These are phyloP conservation scores for Metschnikowia amazonensis DNA, from an alignment of 805 yeast genomes.

Conservation along the genomic window DNA sequence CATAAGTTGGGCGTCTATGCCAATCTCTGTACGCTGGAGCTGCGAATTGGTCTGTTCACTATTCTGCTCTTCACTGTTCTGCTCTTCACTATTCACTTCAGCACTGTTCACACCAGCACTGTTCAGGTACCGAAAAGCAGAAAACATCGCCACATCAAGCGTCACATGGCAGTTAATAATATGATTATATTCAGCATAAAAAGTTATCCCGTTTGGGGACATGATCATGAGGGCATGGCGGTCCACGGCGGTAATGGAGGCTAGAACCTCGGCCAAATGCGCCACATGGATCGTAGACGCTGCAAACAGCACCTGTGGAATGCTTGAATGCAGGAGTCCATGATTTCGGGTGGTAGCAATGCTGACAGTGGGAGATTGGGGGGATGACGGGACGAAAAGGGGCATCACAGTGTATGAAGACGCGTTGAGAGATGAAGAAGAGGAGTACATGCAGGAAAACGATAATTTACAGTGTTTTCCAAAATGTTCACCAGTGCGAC, in stretches of 20 bases:
- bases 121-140: slow-evolving; percentile 23
- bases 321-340: not conserved
- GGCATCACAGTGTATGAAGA: not conserved
- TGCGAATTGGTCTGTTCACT: not conserved
- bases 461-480: too few relatives aligned
- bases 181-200: slow-evolving; percentile 37
- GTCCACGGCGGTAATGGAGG: slow-evolving; percentile 29
- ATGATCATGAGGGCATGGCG: slow-evolving; percentile 35
- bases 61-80: too few relatives aligned
- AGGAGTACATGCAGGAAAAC: not conserved
- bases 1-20: slow-evolving; percentile 35
- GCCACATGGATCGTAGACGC: slow-evolving; percentile 37
- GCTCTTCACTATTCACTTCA: not conserved
- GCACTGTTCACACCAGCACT: not conserved
- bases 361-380: not conserved
- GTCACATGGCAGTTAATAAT: slow-evolving; percentile 31
- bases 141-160: slow-evolving; percentile 37
- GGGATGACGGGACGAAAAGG: slow-evolving; percentile 18
- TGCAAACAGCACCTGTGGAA: slow-evolving; percentile 20
- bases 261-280: slow-evolving; percentile 37
- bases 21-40: slow-evolving; percentile 20
- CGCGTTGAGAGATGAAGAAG: not conserved
- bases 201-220: slow-evolving; percentile 28
- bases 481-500: too few relatives aligned
- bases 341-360: not conserved